Evolutionary conservation across 331 rosid genomes (phyloP).

Genomic region (Malus hybrid): DNA sequence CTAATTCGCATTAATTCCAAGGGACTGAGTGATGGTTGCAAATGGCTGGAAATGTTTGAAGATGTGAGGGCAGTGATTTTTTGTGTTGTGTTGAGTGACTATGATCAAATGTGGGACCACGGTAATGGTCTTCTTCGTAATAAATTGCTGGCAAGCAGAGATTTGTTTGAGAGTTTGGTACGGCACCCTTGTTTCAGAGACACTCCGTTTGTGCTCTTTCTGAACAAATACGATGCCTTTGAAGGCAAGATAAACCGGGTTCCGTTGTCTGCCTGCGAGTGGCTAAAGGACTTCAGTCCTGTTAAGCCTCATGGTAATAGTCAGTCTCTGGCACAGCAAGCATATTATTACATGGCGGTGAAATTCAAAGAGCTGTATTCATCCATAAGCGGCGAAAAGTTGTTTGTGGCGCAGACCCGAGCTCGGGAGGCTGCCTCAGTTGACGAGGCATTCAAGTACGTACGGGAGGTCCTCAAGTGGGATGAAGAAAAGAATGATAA

Average conservation of each 20-base stretch:
- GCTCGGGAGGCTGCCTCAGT: slow-evolving; percentile 55
- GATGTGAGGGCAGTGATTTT: slow-evolving; percentile 69
- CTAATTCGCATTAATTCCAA: slow-evolving; percentile 66
- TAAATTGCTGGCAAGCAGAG: slow-evolving; percentile 68
- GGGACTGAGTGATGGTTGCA: slow-evolving; percentile 80
- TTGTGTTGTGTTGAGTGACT: slow-evolving; percentile 78
- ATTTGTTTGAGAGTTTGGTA: slow-evolving; percentile 76
- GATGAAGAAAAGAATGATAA: slow-evolving; percentile 72
- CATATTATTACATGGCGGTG: slow-evolving; percentile 67
- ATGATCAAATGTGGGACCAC: slow-evolving; percentile 57
- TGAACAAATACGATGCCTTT: slow-evolving; percentile 71
- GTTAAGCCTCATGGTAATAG: slow-evolving; percentile 54
- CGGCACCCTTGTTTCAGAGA: slow-evolving; percentile 62
- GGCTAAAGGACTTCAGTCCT: slow-evolving; percentile 76
- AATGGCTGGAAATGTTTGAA: slow-evolving; percentile 92
- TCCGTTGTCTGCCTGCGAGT: slow-evolving; percentile 73
- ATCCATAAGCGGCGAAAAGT: slow-evolving; percentile 50
- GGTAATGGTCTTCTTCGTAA: slow-evolving; percentile 38
- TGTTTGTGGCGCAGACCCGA: slow-evolving; percentile 65
- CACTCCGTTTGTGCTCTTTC: slow-evolving; percentile 66
- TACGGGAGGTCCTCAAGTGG: slow-evolving; percentile 77
- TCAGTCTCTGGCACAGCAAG: slow-evolving; percentile 71
- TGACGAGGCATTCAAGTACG: slow-evolving; percentile 66
- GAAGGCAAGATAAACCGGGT: slow-evolving; percentile 63
- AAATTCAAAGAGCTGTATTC: slow-evolving; percentile 78